phyloP scores from a whole-genome alignment of 164 flowering plant genomes.

The Sedum album region DNA sequence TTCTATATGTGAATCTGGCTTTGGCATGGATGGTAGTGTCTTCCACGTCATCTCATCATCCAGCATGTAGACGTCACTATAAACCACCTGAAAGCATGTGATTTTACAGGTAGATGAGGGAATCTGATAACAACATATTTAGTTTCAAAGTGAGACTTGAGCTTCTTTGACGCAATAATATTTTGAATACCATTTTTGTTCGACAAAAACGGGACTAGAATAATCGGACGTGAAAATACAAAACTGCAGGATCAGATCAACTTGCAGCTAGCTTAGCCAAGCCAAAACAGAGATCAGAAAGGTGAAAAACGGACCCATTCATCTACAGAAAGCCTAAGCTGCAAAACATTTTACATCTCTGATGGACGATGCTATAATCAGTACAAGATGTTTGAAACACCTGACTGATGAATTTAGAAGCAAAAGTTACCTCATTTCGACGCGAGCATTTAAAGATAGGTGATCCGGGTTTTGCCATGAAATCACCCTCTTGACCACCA shows the following conservation, averaged over 20 bases:
- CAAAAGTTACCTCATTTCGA: conserved; percentile 68
- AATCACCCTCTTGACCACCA: conserved; percentile 99
- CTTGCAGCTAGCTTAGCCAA: too few species aligned
- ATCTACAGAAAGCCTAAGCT: too few species aligned
- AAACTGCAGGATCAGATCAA: too few species aligned
- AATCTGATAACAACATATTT: not conserved
- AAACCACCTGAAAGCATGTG: conserved; percentile 48
- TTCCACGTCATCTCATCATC: conserved; percentile 86
- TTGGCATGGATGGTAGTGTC: conserved; percentile 74
- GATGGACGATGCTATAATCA: too few species aligned
- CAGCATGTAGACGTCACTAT: conserved; percentile 75
- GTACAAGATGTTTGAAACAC: too few species aligned
- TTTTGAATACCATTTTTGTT: not conserved
- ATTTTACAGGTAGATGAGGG: not conserved
- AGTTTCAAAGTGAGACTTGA: not conserved
- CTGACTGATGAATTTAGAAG: not conserved
- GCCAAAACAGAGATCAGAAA: too few species aligned
- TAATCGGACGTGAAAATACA: too few species aligned
- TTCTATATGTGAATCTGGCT: conserved; percentile 90
- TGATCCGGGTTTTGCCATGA: conserved; percentile 95
- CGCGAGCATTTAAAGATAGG: conserved; percentile 95
- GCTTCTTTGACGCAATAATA: not conserved
- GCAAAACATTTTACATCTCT: too few species aligned
- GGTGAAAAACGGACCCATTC: too few species aligned
- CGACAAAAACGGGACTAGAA: too few species aligned